A percentile compares a stretch with the other conserved stretches of the same genome.
phyloP scores from a whole-genome alignment of 441 rosid species.

The Corymbia citriodora region DNA sequence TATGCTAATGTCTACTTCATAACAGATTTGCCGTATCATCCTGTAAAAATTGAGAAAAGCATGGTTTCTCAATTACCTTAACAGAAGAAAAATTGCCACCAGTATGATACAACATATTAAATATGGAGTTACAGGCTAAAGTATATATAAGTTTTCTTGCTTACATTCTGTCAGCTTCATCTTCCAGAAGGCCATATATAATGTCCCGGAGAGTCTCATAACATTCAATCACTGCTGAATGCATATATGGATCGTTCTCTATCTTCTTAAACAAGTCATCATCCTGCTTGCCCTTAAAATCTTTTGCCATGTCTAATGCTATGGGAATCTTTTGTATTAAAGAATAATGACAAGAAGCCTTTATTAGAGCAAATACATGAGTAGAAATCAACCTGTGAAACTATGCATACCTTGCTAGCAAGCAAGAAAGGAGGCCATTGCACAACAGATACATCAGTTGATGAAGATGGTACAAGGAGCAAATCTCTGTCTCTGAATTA shows the following conservation, averaged over 20 bases:
- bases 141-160: slow-evolving; percentile 3
- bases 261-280: slow-evolving; percentile 78
- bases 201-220: slow-evolving; percentile 72
- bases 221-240: slow-evolving; percentile 73
- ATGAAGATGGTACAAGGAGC: slow-evolving; percentile 81
- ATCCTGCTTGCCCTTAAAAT: slow-evolving; percentile 75
- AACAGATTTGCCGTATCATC: slow-evolving; percentile 43
- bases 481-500: slow-evolving; percentile 73
- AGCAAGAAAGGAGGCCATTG: slow-evolving; percentile 99
- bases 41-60: slow-evolving; percentile 27
- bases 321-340: slow-evolving; percentile 68
- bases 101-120: neutral
- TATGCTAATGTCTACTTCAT: slow-evolving; percentile 47
- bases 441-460: slow-evolving; percentile 54
- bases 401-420: slow-evolving; percentile 75
- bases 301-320: slow-evolving; percentile 98
- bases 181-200: slow-evolving; percentile 59
- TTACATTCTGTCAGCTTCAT: slow-evolving; percentile 66
- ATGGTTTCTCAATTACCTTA: neutral
- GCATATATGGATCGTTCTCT: slow-evolving; percentile 65
- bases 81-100: neutral
- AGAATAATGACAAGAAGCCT: neutral
- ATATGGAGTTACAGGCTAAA: neutral
- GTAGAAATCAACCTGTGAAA: neutral
- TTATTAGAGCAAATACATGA: slow-evolving; percentile 11